Evolutionary conservation across 306 rosid genomes (phyloP).

Genomic region (Rosa lucieae): DNA sequence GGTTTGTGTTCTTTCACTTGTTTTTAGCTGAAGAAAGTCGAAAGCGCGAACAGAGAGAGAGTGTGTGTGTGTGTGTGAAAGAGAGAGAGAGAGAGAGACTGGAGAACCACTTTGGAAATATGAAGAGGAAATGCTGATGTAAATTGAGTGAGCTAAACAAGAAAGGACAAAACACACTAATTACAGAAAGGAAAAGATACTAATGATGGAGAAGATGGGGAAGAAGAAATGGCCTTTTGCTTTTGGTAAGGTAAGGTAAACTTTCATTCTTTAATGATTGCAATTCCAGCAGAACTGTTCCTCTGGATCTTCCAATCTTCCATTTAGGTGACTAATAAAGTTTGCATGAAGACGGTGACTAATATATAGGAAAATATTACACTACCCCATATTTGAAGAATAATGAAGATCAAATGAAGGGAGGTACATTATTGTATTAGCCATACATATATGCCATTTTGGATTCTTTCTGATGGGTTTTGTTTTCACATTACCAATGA

Average conservation of each 20-base stretch:
- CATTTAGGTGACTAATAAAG: neutral
- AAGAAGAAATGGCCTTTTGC: neutral
- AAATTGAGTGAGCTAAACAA: neutral
- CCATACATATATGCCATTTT: neutral
- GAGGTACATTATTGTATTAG: neutral
- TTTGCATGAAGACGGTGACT: neutral
- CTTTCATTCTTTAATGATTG: neutral
- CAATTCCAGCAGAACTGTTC: neutral
- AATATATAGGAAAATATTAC: neutral
- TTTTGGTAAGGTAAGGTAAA: neutral
- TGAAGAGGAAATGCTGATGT: neutral
- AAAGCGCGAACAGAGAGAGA: neutral
- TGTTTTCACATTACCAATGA: neutral
- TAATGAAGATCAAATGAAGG: neutral
- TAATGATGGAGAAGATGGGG: neutral
- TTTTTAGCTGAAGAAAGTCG: constrained; percentile 3
- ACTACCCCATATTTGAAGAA: neutral
- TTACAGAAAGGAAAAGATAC: neutral
- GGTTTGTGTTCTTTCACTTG: constrained; percentile 2
- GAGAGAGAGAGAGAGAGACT: neutral
- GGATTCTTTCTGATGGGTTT: neutral
- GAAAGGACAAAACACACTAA: constrained; percentile 12
- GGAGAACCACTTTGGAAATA: neutral
- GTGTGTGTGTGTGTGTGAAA: neutral
- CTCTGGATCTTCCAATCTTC: neutral